Base-by-base conservation (phyloP, 2,329 filamentous ascomycete species). In the Penicillium paneum region DNA sequence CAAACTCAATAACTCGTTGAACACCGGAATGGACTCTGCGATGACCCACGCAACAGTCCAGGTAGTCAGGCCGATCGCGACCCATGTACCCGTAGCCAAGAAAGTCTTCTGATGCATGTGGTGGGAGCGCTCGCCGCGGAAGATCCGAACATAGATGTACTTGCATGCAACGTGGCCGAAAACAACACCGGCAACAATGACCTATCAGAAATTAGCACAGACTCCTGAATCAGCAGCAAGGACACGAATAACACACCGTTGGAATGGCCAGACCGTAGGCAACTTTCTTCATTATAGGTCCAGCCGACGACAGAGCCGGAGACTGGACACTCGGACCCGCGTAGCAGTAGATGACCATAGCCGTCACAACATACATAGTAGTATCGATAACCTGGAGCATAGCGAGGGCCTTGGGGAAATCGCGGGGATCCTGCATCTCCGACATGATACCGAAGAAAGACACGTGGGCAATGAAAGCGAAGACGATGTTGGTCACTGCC, bases 251-350 rank as follows among this genome's bases (percentile, higher is more conserved):
- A 57, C 64, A 28, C 53, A 71, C 68, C 3, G 87, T 88, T 12
- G 85, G 85, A 3, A 85, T 78, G 1, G 86, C 86, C 49, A 89
- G 74, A 17, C 83, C 85, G 71, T 83, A 89, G 10, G 85, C 84
- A 10, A 86, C 74, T 64, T 87, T 87, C 36, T 80, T 78, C 54
- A 89, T 73, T 0, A 78, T 63, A 7, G 66, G 67, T 3, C 78
- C 77, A 11, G 85, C 81, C 0, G 85, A 86, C n/a, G 83, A 82
- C 0, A 90, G 79, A 0, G 87, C 86, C 0, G 87, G 87, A 3
- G 82, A 84, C 1, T 78, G 75, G 4, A 89, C 85, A 19, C 76
- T 69, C 0, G 76, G 72, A 0, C 87, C 87, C 3, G 82, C 83
- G 64, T 81, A 89, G 60, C 81, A 77, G 72, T 90, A 90, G 63